Evolutionary conservation across 2,329 filamentous ascomycete genomes (phyloP).

Genomic region (Trichoderma atroviride): DNA sequence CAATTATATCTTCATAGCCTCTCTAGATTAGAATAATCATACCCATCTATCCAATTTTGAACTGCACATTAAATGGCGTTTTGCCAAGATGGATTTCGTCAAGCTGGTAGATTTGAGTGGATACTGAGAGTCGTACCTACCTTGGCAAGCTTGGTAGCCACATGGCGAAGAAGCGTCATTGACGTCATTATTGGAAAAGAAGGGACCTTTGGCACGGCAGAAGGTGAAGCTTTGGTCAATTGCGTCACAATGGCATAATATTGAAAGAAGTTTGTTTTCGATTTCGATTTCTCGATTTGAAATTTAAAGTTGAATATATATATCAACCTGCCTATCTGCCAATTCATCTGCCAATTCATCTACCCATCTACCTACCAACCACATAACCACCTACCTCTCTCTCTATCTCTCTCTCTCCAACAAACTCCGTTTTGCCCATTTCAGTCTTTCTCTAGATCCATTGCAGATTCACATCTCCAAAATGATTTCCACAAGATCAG

Average conservation of each 20-base stretch:
- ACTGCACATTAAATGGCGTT: neutral
- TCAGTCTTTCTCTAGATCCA: neutral
- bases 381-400: neutral
- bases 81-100: neutral
- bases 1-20: neutral
- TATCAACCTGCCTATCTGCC: neutral
- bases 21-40: conserved; percentile 2
- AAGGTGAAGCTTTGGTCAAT: neutral
- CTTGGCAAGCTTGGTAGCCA: no score
- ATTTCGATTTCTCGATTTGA: neutral
- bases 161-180: conserved; percentile 9
- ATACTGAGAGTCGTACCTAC: neutral
- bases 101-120: neutral
- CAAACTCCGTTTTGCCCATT: neutral
- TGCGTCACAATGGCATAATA: conserved; percentile 26
- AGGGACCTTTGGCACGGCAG: neutral
- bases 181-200: conserved; percentile 8
- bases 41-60: conserved; percentile 4
- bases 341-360: neutral
- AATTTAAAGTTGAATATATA: neutral
- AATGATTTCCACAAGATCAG: conserved; percentile 25
- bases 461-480: neutral
- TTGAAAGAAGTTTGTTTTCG: neutral
- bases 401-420: neutral
- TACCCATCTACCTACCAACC: neutral